A percentile compares a stretch with the other conserved stretches of the same genome.
These are phyloP conservation scores for Cladophialophora exuberans DNA, from an alignment of 2,329 filamentous ascomycete genomes.

Conservation along the genomic window DNA sequence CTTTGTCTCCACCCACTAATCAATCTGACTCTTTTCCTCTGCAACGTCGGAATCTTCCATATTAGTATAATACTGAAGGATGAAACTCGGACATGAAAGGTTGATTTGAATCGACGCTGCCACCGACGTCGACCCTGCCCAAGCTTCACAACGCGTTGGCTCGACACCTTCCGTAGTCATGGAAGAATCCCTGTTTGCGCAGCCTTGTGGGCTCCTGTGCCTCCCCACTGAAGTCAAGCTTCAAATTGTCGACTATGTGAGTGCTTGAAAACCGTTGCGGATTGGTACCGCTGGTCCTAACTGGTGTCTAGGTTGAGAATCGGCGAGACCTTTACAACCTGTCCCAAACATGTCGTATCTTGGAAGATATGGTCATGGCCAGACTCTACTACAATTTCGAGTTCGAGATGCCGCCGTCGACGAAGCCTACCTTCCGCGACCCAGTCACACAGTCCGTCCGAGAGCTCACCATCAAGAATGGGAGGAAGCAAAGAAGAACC, in stretches of 20 bases:
- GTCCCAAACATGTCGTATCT: slow-evolving; percentile 29
- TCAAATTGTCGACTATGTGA: slow-evolving; percentile 31
- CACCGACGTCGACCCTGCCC: background rate
- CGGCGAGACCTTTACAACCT: slow-evolving; percentile 33
- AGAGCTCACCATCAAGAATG: slow-evolving; percentile 29
- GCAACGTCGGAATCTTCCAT: background rate
- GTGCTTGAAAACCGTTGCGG: slow-evolving; percentile 4
- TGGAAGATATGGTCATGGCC: slow-evolving; percentile 30
- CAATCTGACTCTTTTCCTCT: background rate
- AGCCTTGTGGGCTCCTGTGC: slow-evolving; percentile 28
- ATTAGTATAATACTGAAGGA: too few relatives aligned
- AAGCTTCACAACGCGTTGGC: background rate
- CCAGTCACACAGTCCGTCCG: slow-evolving; percentile 29
- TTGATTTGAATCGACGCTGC: background rate
- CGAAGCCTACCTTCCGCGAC: slow-evolving; percentile 21
- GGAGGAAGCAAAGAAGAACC: slow-evolving; percentile 11
- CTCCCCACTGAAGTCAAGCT: slow-evolving; percentile 33
- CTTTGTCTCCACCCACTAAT: background rate
- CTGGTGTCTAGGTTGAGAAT: slow-evolving; percentile 22
- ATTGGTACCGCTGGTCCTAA: slow-evolving; percentile 9
- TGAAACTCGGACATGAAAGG: background rate
- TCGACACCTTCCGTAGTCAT: slow-evolving; percentile 8
- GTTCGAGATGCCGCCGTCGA: slow-evolving; percentile 22
- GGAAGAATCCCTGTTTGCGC: slow-evolving; percentile 14
- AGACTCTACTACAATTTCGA: slow-evolving; percentile 31